Evolutionary conservation across 495 filamentous ascomycete species (phyloP), one percentile per base, ranked within the genome.

Genomic region (Neurospora sp.): DNA sequence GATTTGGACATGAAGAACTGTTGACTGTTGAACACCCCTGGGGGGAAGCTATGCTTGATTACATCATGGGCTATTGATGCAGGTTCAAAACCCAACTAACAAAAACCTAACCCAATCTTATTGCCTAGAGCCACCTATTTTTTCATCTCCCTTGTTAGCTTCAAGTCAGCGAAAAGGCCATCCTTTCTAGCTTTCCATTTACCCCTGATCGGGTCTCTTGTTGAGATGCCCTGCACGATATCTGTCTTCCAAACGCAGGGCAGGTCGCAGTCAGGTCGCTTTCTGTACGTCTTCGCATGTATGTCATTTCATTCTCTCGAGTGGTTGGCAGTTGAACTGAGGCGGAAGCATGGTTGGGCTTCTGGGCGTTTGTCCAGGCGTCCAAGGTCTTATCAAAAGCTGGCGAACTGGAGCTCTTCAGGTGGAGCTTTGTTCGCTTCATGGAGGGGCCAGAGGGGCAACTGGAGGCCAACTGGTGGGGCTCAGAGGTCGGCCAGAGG

Each of bases 41-140:
- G 48, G 54, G 54, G 27, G 54, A 66, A 35, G 54, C 27, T 66
- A 78, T 73, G 78, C 74, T 72, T 40, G 70, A 81, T 81, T 81
- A 81, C 79, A 81, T 81, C 79, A 81, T 81, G 75, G 73, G 23
- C 35, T 42, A 39, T 3, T 37, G 46, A 18, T 69, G 35, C 48
- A 69, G 70, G 54, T 66, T 66, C 59, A 74, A 70, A 74, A 74
- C 72, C 46, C 35, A 75, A 75, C 72, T 76, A 78, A 76, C 72
- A 66, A 35, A 66, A 35, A 66, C 54, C 54, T 66, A 66, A 66
- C 54, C 54, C 54, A 66, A 66, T 66, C 54, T 35, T 16, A 66
- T 35, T 66, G 54, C 54, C 54, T 35, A 66, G 54, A 18, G 54
- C 54, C 54, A 66, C 54, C 27, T 66, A 66, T 62, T 62, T 31